Evolutionary conservation across 129 eudicot genomes (phyloP), one percentile per base, ranked within the genome.

Genomic region (Oenanthe sinensis): DNA sequence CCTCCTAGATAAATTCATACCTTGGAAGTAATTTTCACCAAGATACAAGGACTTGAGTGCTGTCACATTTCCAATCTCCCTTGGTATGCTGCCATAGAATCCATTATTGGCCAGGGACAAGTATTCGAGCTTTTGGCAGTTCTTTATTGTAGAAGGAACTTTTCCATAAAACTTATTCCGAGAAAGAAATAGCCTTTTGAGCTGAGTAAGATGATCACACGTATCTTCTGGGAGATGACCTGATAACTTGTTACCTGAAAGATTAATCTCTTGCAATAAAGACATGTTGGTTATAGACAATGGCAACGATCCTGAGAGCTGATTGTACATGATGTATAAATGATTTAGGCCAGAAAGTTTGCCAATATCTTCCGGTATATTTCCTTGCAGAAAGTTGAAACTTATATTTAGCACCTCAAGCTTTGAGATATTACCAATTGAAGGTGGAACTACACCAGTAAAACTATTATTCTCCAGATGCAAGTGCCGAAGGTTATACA

Each of bases 381-480:
- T 65, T 65, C 71, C 71, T 65, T 65, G 71, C 42, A 65, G 71
- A 28, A 14, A 65, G 71, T 65, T 65, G 20, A 65, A 65, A 65
- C 71, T 65, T 13, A 65, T 14, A 30, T 65, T 65, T 14, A 65
- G 14, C 71, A 65, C 71, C 36, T 65, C 40, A 12, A 65, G 71
- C 19, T 30, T 65, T 30, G 71, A 26, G 40, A 65, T 65, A 65
- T 65, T 65, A 26, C 71, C 74, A 22, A 76, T 37, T 11, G 50
- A 43, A 30, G 8, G 19, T 3, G 71, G 84, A n/a, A 81, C 7
- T 7, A 33, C 8, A 47, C 81, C 80, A 39, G 80, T 62, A 75
- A 81, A 81, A 44, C 71, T 65, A 40, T 76, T 81, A 10, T 65
- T 48, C 28, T 48, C 73, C 5, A 81, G 48, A 19, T 44, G 26